Conservation (phyloP, 1,284 basidiomycete species). For the Termitomyces sp. region DNA sequence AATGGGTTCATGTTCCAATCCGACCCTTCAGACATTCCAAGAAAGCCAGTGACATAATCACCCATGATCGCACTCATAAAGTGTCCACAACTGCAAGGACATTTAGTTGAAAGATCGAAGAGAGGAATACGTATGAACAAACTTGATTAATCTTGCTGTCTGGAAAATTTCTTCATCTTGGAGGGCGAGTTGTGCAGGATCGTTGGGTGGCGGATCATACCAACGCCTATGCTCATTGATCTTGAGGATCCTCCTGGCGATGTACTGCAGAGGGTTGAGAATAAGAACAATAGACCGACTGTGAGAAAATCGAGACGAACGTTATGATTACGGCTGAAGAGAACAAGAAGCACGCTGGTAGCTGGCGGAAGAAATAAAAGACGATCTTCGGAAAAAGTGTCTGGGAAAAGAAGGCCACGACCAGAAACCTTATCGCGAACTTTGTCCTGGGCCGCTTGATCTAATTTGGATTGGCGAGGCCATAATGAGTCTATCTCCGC, state of each 20-base stretch:
- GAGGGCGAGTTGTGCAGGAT: conserved; percentile 22
- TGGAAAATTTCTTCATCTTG: conserved; percentile 56
- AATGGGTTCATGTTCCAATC: conserved; percentile 41
- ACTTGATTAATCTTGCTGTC: conserved; percentile 45
- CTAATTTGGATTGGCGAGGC: conserved; percentile 20
- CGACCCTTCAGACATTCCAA: conserved; percentile 38
- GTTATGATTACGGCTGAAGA: conserved; percentile 49
- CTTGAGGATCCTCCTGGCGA: conserved; percentile 45
- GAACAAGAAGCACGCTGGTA: conserved; percentile 41
- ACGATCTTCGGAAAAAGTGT: conserved; percentile 41
- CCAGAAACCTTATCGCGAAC: conserved; percentile 37
- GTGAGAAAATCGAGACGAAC: conserved; percentile 21
- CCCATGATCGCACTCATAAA: conserved; percentile 41
- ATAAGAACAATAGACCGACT: not conserved
- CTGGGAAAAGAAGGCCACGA: conserved; percentile 37
- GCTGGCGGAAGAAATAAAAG: conserved; percentile 49
- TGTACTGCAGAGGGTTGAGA: conserved; percentile 28
- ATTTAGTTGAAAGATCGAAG: not conserved
- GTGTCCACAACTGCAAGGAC: conserved; percentile 30
- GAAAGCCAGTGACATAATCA: conserved; percentile 44
- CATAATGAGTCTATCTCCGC: not conserved
- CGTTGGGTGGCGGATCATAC: conserved; percentile 31
- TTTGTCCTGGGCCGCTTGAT: conserved; percentile 31
- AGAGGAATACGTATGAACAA: not conserved
- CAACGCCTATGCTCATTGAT: conserved; percentile 44